These are phyloP conservation scores for Mycena vulgaris DNA, from an alignment of 768 basidiomycete species.

Conservation along the genomic window DNA sequence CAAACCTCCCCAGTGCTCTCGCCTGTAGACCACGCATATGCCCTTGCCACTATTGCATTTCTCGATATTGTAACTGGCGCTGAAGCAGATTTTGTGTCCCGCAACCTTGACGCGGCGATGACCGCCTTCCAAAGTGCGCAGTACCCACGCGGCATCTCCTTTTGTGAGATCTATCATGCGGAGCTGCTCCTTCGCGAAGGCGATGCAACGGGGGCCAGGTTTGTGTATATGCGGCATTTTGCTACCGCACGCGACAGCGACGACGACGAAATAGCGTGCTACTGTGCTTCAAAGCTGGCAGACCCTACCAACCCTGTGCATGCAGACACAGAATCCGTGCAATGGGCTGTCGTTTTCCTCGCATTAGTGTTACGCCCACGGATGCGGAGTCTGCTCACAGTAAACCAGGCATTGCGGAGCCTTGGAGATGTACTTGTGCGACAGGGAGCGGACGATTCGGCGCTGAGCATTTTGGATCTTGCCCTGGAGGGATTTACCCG, in stretches of 20 bases:
- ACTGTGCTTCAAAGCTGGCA: background rate
- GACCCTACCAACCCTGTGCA: background rate
- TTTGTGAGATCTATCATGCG: background rate
- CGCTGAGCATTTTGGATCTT: background rate
- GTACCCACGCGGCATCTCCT: background rate
- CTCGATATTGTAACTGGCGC: background rate
- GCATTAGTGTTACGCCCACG: background rate
- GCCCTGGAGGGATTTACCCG: slow-evolving; percentile 7
- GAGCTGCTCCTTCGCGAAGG: slow-evolving; percentile 1
- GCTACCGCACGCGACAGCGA: background rate
- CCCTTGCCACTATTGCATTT: background rate
- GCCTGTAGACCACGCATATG: background rate
- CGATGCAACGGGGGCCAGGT: background rate
- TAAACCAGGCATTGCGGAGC: slow-evolving; percentile 1
- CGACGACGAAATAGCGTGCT: background rate
- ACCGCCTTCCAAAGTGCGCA: background rate
- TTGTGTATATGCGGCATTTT: background rate
- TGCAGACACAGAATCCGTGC: background rate
- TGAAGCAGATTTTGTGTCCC: background rate
- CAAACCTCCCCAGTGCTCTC: background rate
- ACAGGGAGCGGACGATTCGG: background rate
- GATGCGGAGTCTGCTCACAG: background rate
- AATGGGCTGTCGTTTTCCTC: background rate
- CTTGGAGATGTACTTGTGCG: slow-evolving; percentile 4
- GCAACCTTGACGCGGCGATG: background rate